Percentiles rank a stretch among this genome's conserved stretches.
Conservation (phyloP, 2,329 filamentous ascomycete species). For the Chaetomium olivaceum region DNA sequence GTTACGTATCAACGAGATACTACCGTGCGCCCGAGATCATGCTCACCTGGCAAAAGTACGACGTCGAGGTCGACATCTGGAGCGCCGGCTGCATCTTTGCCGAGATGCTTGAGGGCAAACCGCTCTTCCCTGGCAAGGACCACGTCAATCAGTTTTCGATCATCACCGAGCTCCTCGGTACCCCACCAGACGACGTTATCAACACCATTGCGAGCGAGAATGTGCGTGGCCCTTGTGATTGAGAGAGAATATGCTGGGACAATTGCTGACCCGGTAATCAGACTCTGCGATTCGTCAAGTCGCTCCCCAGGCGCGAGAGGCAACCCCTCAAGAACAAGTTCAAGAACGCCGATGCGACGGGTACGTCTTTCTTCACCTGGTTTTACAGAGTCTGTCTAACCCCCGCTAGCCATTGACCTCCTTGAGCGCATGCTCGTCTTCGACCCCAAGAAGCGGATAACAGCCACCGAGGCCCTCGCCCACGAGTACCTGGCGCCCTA, state of each 20-base stretch:
- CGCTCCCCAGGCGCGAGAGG: constrained; percentile 89
- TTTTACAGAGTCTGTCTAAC: constrained; percentile 17
- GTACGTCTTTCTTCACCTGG: constrained; percentile 51
- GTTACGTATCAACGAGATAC: constrained; percentile 97
- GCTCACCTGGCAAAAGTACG: constrained; percentile 99
- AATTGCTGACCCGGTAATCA: constrained; percentile 39
- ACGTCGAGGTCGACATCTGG: constrained; percentile 99
- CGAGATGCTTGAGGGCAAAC: constrained; percentile 98
- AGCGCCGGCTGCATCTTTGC: constrained; percentile 98
- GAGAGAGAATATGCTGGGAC: constrained; percentile 32
- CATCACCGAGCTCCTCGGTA: constrained; percentile 95
- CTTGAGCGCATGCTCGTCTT: constrained; percentile 98
- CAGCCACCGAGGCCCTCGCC: constrained; percentile 78
- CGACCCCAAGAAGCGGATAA: constrained; percentile 93
- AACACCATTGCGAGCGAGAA: constrained; percentile 98
- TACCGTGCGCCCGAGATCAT: constrained; percentile 99
- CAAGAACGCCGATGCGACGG: constrained; percentile 85
- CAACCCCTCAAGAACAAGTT: constrained; percentile 88
- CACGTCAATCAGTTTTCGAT: constrained; percentile 99
- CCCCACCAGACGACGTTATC: constrained; percentile 96
- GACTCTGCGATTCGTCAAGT: constrained; percentile 97
- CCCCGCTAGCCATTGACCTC: constrained; percentile 74
- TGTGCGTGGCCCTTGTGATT: constrained; percentile 51
- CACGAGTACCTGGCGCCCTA: constrained; percentile 96
- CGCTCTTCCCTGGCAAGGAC: constrained; percentile 96